Conservation (phyloP, 805 yeast species). For the Ogataea corticis region DNA sequence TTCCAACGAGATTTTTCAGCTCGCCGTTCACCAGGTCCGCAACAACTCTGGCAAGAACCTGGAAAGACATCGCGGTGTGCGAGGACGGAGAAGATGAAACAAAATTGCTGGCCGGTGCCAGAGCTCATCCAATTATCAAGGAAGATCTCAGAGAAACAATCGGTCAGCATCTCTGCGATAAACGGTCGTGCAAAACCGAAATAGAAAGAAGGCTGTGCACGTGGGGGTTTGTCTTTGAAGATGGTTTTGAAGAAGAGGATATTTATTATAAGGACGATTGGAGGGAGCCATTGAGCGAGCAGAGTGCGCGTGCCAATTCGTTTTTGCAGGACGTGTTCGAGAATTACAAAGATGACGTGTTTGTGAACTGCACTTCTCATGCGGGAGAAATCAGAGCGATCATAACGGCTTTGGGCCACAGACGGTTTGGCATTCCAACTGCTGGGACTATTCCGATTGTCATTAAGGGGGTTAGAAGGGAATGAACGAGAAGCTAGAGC, state of each 20-base stretch:
- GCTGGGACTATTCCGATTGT: slow-evolving; percentile 67
- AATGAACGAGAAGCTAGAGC: no score
- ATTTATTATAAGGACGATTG: slow-evolving; percentile 42
- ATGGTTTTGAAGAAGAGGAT: slow-evolving; percentile 51
- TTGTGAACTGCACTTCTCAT: slow-evolving; percentile 56
- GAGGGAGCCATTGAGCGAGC: slow-evolving; percentile 52
- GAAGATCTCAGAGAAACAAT: slow-evolving; percentile 62
- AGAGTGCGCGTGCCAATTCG: slow-evolving; percentile 47
- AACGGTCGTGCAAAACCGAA: slow-evolving; percentile 43
- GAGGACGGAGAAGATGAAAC: slow-evolving; percentile 26
- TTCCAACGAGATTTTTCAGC: slow-evolving; percentile 56
- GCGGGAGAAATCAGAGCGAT: slow-evolving; percentile 59
- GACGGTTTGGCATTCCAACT: slow-evolving; percentile 58
- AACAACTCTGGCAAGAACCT: slow-evolving; percentile 55
- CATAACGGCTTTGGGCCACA: slow-evolving; percentile 52
- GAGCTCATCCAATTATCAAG: slow-evolving; percentile 31
- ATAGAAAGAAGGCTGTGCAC: slow-evolving; percentile 41
- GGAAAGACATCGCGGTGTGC: slow-evolving; percentile 41
- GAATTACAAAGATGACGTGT: slow-evolving; percentile 30
- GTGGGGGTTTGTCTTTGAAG: slow-evolving; percentile 45
- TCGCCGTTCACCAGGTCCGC: slow-evolving; percentile 67
- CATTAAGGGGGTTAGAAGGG: slow-evolving; percentile 42
- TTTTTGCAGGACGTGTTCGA: slow-evolving; percentile 46
- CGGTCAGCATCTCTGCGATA: slow-evolving; percentile 62
- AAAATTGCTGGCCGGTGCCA: slow-evolving; percentile 11